Evolutionary conservation across 768 basidiomycete species (phyloP).

Genomic region (Erythrobasidium yunnanense): DNA sequence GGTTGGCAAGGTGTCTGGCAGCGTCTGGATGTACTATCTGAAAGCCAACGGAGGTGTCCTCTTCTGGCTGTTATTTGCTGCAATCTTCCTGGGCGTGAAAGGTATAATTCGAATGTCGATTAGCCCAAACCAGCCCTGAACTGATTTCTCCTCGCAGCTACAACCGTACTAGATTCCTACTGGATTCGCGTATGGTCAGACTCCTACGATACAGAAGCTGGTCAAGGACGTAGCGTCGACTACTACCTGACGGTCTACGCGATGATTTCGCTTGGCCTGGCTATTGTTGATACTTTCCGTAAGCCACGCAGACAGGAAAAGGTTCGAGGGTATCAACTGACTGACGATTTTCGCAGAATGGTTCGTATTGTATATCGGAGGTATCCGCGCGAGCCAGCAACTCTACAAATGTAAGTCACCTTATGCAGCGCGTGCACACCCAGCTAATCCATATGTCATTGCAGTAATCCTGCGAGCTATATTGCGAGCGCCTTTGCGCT

Average conservation of each 20-base stretch:
- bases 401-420: constrained; percentile 29
- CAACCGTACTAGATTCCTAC: constrained; percentile 32
- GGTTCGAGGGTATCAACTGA: neutral
- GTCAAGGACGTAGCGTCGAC: neutral
- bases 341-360: neutral
- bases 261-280: constrained; percentile 27
- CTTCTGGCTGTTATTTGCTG: constrained; percentile 34
- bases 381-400: constrained; percentile 27
- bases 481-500: constrained; percentile 35
- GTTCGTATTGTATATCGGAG: constrained; percentile 35
- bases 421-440: neutral
- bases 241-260: constrained; percentile 36
- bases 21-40: constrained; percentile 34
- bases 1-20: constrained; percentile 26
- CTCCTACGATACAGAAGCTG: constrained; percentile 17
- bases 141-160: neutral
- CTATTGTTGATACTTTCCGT: constrained; percentile 32
- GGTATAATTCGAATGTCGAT: neutral
- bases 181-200: constrained; percentile 34
- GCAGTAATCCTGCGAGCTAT: constrained; percentile 31
- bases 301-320: neutral
- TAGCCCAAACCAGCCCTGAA: neutral
- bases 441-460: neutral
- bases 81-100: constrained; percentile 32
- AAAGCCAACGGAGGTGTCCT: constrained; percentile 28